phyloP scores from a whole-genome alignment of 2,329 filamentous ascomycete species.

The Aspergillus neoniger region DNA sequence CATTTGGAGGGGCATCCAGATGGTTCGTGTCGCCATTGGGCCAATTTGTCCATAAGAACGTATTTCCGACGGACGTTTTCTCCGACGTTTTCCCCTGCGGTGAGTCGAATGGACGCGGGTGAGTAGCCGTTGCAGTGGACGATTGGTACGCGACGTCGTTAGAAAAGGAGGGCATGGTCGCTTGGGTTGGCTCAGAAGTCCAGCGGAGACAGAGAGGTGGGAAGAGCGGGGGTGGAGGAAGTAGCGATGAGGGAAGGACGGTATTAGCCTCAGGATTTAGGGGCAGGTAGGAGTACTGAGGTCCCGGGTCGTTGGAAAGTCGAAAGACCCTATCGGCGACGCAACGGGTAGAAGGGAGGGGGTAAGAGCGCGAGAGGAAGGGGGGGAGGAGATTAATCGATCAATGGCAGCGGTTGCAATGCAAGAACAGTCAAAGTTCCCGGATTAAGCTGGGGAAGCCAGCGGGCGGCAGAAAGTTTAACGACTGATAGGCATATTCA shows the following conservation, averaged over 20 bases:
- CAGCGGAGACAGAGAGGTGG: slow-evolving; percentile 5
- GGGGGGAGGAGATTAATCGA: slow-evolving; percentile 9
- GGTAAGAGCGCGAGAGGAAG: slow-evolving; percentile 13
- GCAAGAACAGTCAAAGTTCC: slow-evolving; percentile 13
- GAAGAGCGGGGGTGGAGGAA: neutral
- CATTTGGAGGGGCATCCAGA: slow-evolving; percentile 40
- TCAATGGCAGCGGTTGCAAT: slow-evolving; percentile 10
- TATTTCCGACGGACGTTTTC: slow-evolving; percentile 47
- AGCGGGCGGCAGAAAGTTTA: slow-evolving; percentile 29
- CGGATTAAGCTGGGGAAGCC: slow-evolving; percentile 21
- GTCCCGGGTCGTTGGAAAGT: neutral
- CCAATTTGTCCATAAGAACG: slow-evolving; percentile 51
- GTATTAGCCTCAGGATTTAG: slow-evolving; percentile 1
- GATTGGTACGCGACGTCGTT: slow-evolving; percentile 39
- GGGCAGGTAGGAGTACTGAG: slow-evolving; percentile 5
- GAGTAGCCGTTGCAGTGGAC: slow-evolving; percentile 35
- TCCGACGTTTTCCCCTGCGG: slow-evolving; percentile 46
- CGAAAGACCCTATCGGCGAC: slow-evolving; percentile 3
- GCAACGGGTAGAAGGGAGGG: slow-evolving; percentile 6
- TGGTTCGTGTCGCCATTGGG: slow-evolving; percentile 46
- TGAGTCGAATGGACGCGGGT: slow-evolving; percentile 44
- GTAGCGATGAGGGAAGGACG: slow-evolving; percentile 6
- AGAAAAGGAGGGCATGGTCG: slow-evolving; percentile 44
- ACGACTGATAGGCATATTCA: slow-evolving; percentile 30
- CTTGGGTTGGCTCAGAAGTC: slow-evolving; percentile 10